phyloP scores from a whole-genome alignment of 2,329 filamentous ascomycete species.

The Fusarium bulbicola region DNA sequence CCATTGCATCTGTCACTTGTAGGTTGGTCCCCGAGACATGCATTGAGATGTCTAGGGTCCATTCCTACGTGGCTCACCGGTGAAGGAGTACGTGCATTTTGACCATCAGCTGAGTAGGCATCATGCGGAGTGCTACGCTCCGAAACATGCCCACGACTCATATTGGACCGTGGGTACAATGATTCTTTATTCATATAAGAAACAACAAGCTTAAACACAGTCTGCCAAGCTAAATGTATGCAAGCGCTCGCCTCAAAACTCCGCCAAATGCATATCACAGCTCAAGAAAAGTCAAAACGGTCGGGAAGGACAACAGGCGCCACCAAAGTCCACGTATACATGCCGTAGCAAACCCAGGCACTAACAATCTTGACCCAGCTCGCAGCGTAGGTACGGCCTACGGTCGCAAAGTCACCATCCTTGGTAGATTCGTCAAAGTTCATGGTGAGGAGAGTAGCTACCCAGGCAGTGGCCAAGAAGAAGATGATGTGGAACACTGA shows the following conservation, averaged over 20 bases:
- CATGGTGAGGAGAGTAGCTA: constrained; percentile 85
- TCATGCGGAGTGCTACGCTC: neutral
- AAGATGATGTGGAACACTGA: constrained; percentile 97
- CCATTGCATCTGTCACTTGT: constrained; percentile 19
- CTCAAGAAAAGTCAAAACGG: constrained; percentile 72
- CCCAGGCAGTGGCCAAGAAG: constrained; percentile 95
- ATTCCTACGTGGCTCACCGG: constrained; percentile 16
- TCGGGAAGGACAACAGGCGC: constrained; percentile 88
- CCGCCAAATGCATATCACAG: constrained; percentile 17
- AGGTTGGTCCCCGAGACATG: constrained; percentile 26
- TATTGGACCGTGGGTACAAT: neutral
- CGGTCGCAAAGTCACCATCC: constrained; percentile 82
- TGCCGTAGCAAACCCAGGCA: constrained; percentile 93
- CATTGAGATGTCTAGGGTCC: constrained; percentile 13
- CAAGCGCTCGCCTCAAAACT: constrained; percentile 29
- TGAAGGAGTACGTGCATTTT: constrained; percentile 4
- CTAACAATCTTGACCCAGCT: constrained; percentile 99
- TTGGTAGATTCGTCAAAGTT: constrained; percentile 73
- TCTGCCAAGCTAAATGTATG: constrained; percentile 14
- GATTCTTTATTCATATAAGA: constrained; percentile 9
- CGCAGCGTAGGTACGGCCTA: constrained; percentile 94
- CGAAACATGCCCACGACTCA: neutral
- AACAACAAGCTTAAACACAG: constrained; percentile 1
- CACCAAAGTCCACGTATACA: constrained; percentile 93
- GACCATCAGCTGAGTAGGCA: constrained; percentile 11